These are phyloP conservation scores for Termitomyces bulborhizus DNA, from an alignment of 768 basidiomycete species.

Conservation along the genomic window DNA sequence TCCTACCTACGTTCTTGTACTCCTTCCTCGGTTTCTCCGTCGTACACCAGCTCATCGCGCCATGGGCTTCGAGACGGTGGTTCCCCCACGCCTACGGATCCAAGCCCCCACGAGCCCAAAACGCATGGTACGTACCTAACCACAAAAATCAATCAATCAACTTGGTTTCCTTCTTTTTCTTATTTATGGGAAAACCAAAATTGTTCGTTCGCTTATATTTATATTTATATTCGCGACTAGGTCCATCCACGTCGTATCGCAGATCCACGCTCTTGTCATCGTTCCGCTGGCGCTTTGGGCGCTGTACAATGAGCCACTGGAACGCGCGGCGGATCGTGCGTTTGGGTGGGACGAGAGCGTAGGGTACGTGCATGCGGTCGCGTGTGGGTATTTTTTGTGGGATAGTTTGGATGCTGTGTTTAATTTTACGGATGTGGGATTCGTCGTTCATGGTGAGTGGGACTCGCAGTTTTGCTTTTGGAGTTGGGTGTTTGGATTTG, in stretches of 20 bases:
- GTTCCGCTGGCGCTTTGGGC: slow-evolving; percentile 57
- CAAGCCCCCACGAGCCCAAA: slow-evolving; percentile 39
- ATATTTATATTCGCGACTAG: slow-evolving; percentile 23
- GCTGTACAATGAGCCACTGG: slow-evolving; percentile 33
- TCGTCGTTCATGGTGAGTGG: slow-evolving; percentile 66
- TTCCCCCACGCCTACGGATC: slow-evolving; percentile 46
- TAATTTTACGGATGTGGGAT: slow-evolving; percentile 66
- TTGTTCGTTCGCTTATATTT: too few species aligned
- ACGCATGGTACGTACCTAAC: slow-evolving; percentile 35
- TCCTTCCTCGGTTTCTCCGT: slow-evolving; percentile 52
- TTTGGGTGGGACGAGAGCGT: slow-evolving; percentile 67
- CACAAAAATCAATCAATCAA: too few species aligned
- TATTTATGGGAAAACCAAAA: too few species aligned
- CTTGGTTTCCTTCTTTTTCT: too few species aligned
- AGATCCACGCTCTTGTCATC: slow-evolving; percentile 64
- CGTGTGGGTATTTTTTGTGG: slow-evolving; percentile 85
- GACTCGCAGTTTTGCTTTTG: too few species aligned
- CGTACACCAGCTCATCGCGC: slow-evolving; percentile 54
- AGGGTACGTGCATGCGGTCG: slow-evolving; percentile 59
- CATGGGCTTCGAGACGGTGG: slow-evolving; percentile 38
- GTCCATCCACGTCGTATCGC: slow-evolving; percentile 67
- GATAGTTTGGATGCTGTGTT: slow-evolving; percentile 66
- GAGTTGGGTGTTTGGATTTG: too few species aligned
- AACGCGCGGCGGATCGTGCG: slow-evolving; percentile 52
- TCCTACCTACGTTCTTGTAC: slow-evolving; percentile 47